Base-by-base conservation (phyloP, 148 eudicot species). In the Amaranthus hypochondriacus region DNA sequence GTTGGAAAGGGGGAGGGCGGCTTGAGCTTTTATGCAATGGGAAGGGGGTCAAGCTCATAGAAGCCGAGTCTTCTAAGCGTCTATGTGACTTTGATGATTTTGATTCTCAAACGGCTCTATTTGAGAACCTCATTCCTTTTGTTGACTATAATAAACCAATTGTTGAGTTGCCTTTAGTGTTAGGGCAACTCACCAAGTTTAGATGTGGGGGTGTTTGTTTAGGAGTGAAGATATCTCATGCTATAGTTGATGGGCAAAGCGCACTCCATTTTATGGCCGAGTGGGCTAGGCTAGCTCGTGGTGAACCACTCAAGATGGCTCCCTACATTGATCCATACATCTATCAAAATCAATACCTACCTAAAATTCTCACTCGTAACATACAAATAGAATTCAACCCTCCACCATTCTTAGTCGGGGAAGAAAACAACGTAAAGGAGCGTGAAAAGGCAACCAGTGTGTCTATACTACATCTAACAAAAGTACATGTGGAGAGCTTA, bases 11-110 rank as follows among this genome's bases (percentile, higher is more conserved):
- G 6, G 77, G 68, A 2, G 47, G 68, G 5, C 80, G 85, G 6
- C 73, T 89, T 1, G 84, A 83, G 74, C 82, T 89, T 15, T 70
- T 80, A 49, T 89, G 92, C 69, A 85, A 89, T 42, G 78, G 75
- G 49, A 56, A 9, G 76, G 90, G 93, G 1, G 86, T 68, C 6
- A 77, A 70, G 59, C 56, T 89, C 64, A 56, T 81, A 0, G 89
- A 87, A 60, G 90, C 83, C 6, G 81, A 82, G 53, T 79, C 86
- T 3, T 77, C 75, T 11, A 69, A 60, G 12, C 59, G 71, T 15
- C 62, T 89, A 4, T 68, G 44, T 9, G 80, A 73, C 5, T 70
- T 86, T 48, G 77, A 74, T 28, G 83, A 86, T 57, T 82, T 84
- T 48, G 52, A 13, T 3, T 83, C 79, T 28, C 66, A 76, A 1